Evolutionary conservation across 1,139 yeast species (phyloP).

Genomic region (Pneumocystis murina): DNA sequence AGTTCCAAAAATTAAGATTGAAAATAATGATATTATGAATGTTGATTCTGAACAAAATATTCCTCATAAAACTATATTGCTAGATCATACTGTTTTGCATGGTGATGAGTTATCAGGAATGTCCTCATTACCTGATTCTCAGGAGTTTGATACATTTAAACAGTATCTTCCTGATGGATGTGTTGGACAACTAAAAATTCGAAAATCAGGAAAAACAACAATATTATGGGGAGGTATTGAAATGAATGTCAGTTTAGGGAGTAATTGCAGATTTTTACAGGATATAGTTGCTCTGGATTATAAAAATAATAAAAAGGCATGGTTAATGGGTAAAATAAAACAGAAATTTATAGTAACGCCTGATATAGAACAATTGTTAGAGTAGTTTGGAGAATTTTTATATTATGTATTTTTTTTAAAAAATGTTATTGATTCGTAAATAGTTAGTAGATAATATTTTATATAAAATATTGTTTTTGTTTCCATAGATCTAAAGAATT

Average conservation of each 20-base stretch:
- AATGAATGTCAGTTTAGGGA: conserved; percentile 63
- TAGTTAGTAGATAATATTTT: no score
- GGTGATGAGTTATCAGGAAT: conserved; percentile 4
- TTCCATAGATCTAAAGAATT: no score
- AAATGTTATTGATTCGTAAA: no score
- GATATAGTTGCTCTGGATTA: conserved; percentile 52
- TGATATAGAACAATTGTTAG: conserved; percentile 16
- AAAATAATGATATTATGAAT: conserved; percentile 5
- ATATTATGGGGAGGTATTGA: conserved; percentile 56
- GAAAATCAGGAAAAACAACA: conserved; percentile 65
- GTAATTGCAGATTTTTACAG: conserved; percentile 56
- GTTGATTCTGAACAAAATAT: conserved; percentile 4
- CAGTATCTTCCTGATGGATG: conserved; percentile 33
- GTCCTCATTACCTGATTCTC: neutral
- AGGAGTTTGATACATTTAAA: neutral
- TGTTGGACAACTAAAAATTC: conserved; percentile 59
- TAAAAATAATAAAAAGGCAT: conserved; percentile 32
- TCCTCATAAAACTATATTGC: neutral
- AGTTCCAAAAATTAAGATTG: conserved; percentile 11
- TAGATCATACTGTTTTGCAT: neutral
- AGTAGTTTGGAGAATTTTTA: neutral
- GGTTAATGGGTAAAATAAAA: conserved; percentile 47
- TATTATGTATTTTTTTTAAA: neutral
- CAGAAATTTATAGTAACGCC: conserved; percentile 46
- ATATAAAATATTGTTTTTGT: no score